Base-by-base conservation (phyloP, 208 protist species). In the Trypanosoma platydactyli region DNA sequence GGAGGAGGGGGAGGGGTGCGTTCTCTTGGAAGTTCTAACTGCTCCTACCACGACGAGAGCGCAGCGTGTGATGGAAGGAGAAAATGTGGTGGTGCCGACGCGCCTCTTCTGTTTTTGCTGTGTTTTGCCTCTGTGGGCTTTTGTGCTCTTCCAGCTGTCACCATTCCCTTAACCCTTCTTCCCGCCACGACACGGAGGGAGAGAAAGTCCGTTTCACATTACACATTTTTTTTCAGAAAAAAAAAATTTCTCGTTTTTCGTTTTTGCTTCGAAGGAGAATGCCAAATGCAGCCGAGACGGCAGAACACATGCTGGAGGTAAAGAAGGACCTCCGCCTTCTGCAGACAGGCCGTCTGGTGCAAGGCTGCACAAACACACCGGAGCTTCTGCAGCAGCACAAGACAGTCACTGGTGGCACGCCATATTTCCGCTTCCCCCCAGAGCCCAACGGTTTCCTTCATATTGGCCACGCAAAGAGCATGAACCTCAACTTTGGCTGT, bases 381-480 rank as follows among this genome's bases (percentile, higher is more conserved):
- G 86, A 88, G 46, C 73, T 96, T 30, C 42, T 91, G 54, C 79
- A 76, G 48, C 76, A 78, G 48, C 91, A 96, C 60, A 30, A 65
- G 25, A 64, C 66, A 53, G 29, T 73, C 18, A 96, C 91, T 1
- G 77, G 70, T 22, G 87, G 88, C n/a, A 79, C 67, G 40, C 86
- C 80, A n/a, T 94, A 92, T 77, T 96, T 96, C 72, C 88, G 97
- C 50, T 99, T 99, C 68, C 97, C 97, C 0, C 97, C 97, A 18
- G 96, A 99, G 86, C 96, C 97, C 29, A 98, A 98, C 62, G 98
- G 98, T 30, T 99, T 98, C 71, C 81, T 99, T 9, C 98, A 99
- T 80, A 98, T 99, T 83, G 98, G 98, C 22, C 99, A 99, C 74
- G 98, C 98, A 11, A 99, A 99, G 85, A 97, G 98, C 64, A 99